Base-by-base conservation (phyloP, 2,329 filamentous ascomycete species). In the Botryosphaeria dothidea region DNA sequence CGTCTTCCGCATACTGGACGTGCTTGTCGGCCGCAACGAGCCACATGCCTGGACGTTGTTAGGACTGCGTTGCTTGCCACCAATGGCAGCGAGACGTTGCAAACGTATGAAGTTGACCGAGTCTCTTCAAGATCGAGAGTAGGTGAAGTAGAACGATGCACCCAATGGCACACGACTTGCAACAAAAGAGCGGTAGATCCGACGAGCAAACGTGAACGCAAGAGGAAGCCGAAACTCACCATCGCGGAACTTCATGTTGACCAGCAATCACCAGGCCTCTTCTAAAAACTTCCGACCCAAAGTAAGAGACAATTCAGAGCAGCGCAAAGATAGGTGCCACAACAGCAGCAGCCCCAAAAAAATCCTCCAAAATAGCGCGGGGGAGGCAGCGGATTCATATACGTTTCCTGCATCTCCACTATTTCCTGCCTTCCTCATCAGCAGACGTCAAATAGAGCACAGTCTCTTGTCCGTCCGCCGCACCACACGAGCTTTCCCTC, bases 1-100 rank as follows among this genome's bases (percentile, higher is more conserved):
- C 80, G 67, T 90, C 87, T 75, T 90, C 88, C 36, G 88, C 88
- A 69, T 90, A 90, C 71, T 89, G 86, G 27, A 88, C 81, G 57
- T 81, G 80, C 72, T 88, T 83, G 67, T 83, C 85, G 74, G 87
- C 84, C 65, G 84, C 86, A 46, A 84, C 81, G 56, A 90, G 79
- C 88, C 88, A 90, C 88, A 90, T 88, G 68, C 80, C 81, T 82
- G 51, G 17, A 31, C 9, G 2, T 7, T 27, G 60, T 62, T 34
- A 52, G 60, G 19, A 41, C 21, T 15, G 7, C 49, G 21, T 6
- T 52, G 27, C 5, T 29, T 11, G n/a, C 15, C 48, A 11, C 7
- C 31, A 34, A 34, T 34, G 31, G 31, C 31, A 11, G 3, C 13
- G 13, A 34, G 31, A 34, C 13, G 31, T 34, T 34, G 7, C 13